phyloP scores from a whole-genome alignment of 1,284 basidiomycete species.

The Flammula alnicola region DNA sequence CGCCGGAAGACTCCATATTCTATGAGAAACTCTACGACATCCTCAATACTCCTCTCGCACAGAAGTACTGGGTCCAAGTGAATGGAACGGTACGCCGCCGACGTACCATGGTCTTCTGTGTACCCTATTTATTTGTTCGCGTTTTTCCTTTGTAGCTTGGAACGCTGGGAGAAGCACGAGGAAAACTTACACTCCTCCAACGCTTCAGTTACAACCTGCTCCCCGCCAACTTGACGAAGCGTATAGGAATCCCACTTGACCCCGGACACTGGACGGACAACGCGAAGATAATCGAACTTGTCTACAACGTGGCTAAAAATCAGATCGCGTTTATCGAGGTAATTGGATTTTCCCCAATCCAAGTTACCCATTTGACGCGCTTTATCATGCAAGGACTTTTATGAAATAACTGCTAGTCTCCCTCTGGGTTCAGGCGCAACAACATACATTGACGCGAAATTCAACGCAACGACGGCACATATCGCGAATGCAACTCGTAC shows the following conservation, averaged over 20 bases:
- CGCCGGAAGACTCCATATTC: conserved; percentile 36
- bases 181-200: conserved; percentile 49
- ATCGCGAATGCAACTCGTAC: conserved; percentile 38
- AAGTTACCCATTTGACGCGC: background rate
- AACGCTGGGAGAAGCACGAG: conserved; percentile 49
- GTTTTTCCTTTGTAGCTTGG: conserved; percentile 21
- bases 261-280: conserved; percentile 47
- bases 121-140: background rate
- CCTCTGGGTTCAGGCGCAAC: conserved; percentile 31
- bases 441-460: conserved; percentile 46
- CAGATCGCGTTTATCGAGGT: conserved; percentile 48
- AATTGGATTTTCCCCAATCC: background rate
- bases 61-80: conserved; percentile 43
- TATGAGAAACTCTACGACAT: conserved; percentile 34
- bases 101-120: no score
- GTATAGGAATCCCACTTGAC: conserved; percentile 47
- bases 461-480: conserved; percentile 42
- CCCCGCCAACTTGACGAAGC: conserved; percentile 35
- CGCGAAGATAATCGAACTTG: conserved; percentile 41
- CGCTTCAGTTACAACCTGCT: conserved; percentile 46
- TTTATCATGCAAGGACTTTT: conserved; percentile 39
- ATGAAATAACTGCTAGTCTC: conserved; percentile 37
- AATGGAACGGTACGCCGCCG: conserved; percentile 37
- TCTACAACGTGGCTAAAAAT: conserved; percentile 41
- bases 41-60: conserved; percentile 32